Evolutionary conservation across 176 grass and related monocot genomes (phyloP).

Genomic region (Oryza rufipogon): DNA sequence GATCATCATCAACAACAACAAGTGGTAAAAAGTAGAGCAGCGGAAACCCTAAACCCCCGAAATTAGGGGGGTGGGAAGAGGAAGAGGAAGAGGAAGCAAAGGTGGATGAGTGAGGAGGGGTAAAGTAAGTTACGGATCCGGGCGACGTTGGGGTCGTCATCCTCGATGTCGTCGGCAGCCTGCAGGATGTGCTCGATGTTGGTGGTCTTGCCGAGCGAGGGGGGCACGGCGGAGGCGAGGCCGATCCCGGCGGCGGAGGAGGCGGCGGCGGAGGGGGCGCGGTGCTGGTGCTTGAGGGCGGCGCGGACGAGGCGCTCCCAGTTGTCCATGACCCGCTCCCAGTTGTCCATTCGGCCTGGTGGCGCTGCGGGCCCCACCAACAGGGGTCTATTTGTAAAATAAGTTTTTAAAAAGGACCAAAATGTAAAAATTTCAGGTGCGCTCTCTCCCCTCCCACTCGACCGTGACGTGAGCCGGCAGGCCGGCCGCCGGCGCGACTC

Average conservation of each 20-base stretch:
- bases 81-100: no score
- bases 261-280: constrained; percentile 30
- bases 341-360: no score
- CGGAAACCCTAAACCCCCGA: not conserved
- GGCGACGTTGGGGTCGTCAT: constrained; percentile 80
- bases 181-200: constrained; percentile 93
- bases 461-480: no score
- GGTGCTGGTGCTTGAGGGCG: constrained; percentile 52
- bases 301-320: constrained; percentile 90
- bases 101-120: no score
- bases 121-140: constrained; percentile 53
- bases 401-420: no score
- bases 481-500: no score
- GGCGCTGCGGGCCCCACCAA: no score
- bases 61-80: no score
- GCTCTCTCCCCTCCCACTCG: no score
- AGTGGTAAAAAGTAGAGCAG: not conserved
- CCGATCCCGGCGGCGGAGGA: constrained; percentile 20
- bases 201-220: constrained; percentile 64
- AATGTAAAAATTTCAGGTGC: no score
- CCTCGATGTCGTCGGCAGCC: constrained; percentile 81
- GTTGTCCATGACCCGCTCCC: constrained; percentile 62
- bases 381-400: no score
- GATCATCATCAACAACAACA: not conserved
- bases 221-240: constrained; percentile 59